Conservation (phyloP, 805 yeast species). For the Sugiyamaella floridensis region DNA sequence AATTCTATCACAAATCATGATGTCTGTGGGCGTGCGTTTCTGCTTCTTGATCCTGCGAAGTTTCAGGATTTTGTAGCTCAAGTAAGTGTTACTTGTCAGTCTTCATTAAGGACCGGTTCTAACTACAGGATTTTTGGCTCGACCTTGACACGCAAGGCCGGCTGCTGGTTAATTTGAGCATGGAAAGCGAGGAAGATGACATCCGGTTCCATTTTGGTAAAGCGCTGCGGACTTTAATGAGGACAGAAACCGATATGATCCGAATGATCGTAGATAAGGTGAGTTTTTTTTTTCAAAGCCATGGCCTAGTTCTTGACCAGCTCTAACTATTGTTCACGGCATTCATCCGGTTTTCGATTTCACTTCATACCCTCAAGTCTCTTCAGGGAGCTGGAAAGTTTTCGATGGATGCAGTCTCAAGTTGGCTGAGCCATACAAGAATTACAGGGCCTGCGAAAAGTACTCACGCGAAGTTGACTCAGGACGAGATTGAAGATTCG, state of each 20-base stretch:
- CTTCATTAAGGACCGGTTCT: not conserved
- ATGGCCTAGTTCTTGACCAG: not conserved
- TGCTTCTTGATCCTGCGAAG: slow-evolving; percentile 55
- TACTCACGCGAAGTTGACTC: slow-evolving; percentile 12
- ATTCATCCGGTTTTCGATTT: slow-evolving; percentile 51
- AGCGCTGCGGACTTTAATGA: slow-evolving; percentile 56
- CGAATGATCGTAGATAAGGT: slow-evolving; percentile 60
- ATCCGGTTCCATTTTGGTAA: slow-evolving; percentile 76
- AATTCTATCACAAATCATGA: slow-evolving; percentile 47
- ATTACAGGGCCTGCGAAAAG: slow-evolving; percentile 8
- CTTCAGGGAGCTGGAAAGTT: slow-evolving; percentile 30
- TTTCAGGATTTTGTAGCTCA: slow-evolving; percentile 62
- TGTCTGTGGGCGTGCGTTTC: slow-evolving; percentile 55
- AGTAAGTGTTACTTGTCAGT: slow-evolving; percentile 6
- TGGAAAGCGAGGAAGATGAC: slow-evolving; percentile 75
- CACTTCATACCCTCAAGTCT: slow-evolving; percentile 49
- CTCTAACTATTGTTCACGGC: slow-evolving; percentile 40
- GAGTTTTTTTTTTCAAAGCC: too few species aligned
- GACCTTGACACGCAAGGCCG: slow-evolving; percentile 66
- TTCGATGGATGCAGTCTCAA: slow-evolving; percentile 25
- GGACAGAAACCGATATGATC: slow-evolving; percentile 61
- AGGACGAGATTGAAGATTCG: slow-evolving; percentile 48
- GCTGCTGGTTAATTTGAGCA: slow-evolving; percentile 56
- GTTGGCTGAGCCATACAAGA: slow-evolving; percentile 29
- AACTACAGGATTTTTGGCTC: slow-evolving; percentile 40